Conservation (phyloP, 2,329 filamentous ascomycete genomes). For the Talaromyces sp. region DNA sequence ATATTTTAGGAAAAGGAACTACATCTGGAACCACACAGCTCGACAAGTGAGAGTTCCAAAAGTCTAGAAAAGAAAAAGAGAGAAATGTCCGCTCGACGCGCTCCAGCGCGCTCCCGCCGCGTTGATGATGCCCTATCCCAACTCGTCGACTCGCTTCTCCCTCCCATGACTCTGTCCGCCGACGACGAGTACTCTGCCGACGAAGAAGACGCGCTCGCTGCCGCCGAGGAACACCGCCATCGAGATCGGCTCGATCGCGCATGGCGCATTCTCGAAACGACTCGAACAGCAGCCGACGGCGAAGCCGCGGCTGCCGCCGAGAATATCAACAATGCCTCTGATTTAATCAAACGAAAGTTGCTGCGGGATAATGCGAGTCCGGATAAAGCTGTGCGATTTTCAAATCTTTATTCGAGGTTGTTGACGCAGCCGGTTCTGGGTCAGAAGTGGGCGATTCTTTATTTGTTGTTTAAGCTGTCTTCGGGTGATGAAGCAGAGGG, state of each 20-base stretch:
- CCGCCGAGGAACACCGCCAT: conserved; percentile 32
- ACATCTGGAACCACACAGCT: neutral
- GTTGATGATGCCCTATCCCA: conserved; percentile 40
- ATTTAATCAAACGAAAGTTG: conserved; percentile 84
- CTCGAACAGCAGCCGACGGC: conserved; percentile 10
- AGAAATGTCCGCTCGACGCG: conserved; percentile 25
- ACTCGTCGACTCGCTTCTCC: conserved; percentile 36
- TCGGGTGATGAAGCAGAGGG: conserved; percentile 47
- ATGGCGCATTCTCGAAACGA: conserved; percentile 32
- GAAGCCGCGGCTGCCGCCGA: conserved; percentile 25
- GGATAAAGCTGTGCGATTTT: conserved; percentile 73
- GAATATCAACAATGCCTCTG: conserved; percentile 79
- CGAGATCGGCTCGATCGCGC: conserved; percentile 29
- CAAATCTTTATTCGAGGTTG: conserved; percentile 83
- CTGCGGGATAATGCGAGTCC: conserved; percentile 69
- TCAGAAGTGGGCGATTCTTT: conserved; percentile 95
- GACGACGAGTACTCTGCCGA: conserved; percentile 26
- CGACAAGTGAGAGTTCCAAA: neutral
- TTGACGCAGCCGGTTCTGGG: conserved; percentile 86
- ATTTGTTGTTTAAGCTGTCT: conserved; percentile 78
- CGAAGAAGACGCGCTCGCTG: conserved; percentile 25
- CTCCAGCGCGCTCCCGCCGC: conserved; percentile 31
- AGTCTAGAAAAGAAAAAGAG: neutral
- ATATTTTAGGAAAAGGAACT: neutral
- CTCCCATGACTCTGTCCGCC: conserved; percentile 26